A percentile compares a stretch with the other conserved stretches of the same genome.
Evolutionary conservation across 139 green algal genomes (phyloP).

Genomic region (Axilococcus clingmanii): DNA sequence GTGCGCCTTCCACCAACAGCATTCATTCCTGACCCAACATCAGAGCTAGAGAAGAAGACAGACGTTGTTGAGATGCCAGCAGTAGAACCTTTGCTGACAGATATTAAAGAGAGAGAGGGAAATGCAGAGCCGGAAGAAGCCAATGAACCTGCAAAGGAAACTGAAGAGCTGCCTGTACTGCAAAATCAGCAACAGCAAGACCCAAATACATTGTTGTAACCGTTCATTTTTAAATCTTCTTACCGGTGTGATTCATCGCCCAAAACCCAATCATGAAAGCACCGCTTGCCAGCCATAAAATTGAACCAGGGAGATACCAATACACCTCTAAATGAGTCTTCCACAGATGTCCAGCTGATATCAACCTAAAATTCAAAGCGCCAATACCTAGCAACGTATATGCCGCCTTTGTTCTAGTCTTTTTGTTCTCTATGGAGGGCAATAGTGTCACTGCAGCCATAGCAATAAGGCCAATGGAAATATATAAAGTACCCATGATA

Average conservation of each 20-base stretch:
- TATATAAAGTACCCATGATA: conserved; percentile 61
- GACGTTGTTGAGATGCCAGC: not conserved
- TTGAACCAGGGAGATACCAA: too few relatives aligned
- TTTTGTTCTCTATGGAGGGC: conserved; percentile 11
- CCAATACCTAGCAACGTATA: not conserved
- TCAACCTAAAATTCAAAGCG: not conserved
- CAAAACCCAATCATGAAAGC: too few relatives aligned
- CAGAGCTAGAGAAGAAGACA: not conserved
- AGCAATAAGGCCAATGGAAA: conserved; percentile 42
- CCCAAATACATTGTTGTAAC: conserved; percentile 1
- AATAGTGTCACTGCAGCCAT: conserved; percentile 30
- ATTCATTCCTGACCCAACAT: not conserved
- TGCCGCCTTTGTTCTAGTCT: not conserved
- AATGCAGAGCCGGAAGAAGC: not conserved
- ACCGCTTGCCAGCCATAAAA: too few relatives aligned
- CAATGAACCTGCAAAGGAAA: not conserved
- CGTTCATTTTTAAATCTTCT: too few relatives aligned
- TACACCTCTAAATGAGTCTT: conserved; percentile 5
- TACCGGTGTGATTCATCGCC: too few relatives aligned
- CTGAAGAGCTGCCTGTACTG: not conserved
- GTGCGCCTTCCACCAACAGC: not conserved
- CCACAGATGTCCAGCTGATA: conserved; percentile 3
- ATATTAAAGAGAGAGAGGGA: not conserved
- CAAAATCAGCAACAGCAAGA: not conserved
- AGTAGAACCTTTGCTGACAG: not conserved